Base-by-base conservation (phyloP, 768 basidiomycete species). In the Podaxis sp. region DNA sequence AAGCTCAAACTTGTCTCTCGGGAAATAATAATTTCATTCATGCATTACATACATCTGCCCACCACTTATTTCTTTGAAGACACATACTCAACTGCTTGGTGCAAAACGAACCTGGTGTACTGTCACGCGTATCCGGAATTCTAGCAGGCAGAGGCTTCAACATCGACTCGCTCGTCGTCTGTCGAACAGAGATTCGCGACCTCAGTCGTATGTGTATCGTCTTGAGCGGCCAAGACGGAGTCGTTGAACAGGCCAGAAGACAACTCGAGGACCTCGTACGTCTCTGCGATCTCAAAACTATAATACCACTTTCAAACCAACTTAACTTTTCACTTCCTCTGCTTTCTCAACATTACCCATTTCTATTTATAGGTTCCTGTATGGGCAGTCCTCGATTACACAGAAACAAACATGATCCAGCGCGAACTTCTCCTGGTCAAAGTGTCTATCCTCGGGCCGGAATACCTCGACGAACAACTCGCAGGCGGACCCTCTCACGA, bases 361-460 rank as follows among this genome's bases (percentile, higher is more conserved):
- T 30, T 42, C 38, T 24, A 53, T 44, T 61, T 26, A 53, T 46
- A 97, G 96, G 96, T 99, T 28, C 97, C 96, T 55, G 97, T 99
- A 3, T 99, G 97, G 97, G 97, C 96, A 30, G 97, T 99, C 36
- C 82, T 99, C 64, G 96, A 99, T 77, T 99, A 99, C 75, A 98
- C 96, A 19, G 84, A 96, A 65, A 99, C 95, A 24, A 87, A 84
- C 61, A 87, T 89, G 30, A 96, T 99, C 73, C 84, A 90, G 67
- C 92, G 97, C 68, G 97, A 99, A 76, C 84, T 99, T 13, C 84
- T 99, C 36, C 89, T 99, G 67, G 93, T 90, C 71, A 99, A 99
- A 73, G 88, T 99, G 2, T 99, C 97, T 63, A 96, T 96, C 71
- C 88, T 99, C 39, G 97, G 97, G 2, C 93, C 96, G 9, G 96